A percentile compares a stretch with the other conserved stretches of the same genome.
phyloP scores from a whole-genome alignment of 2,329 filamentous ascomycete species.

The Ophiostoma angusticollis region DNA sequence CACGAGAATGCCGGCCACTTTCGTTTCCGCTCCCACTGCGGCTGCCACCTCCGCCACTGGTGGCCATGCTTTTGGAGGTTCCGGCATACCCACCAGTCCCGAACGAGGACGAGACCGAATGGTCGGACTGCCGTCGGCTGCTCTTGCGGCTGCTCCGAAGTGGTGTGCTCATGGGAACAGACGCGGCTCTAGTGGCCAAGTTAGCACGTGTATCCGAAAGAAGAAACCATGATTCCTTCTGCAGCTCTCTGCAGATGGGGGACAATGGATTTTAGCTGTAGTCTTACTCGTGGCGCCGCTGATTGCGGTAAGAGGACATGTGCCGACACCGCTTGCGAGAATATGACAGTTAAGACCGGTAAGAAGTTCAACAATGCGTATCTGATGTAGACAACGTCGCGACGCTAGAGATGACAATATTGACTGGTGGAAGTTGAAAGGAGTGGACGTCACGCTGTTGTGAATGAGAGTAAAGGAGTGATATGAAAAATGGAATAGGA shows the following conservation, averaged over 20 bases:
- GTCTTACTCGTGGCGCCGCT: constrained; percentile 6
- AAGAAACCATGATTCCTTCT: too few relatives aligned
- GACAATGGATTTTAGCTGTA: too few relatives aligned
- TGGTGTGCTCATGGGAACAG: too few relatives aligned
- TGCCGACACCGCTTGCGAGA: not conserved
- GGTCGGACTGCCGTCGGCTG: not conserved
- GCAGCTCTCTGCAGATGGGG: too few relatives aligned
- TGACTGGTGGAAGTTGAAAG: not conserved
- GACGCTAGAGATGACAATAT: too few relatives aligned
- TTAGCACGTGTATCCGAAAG: too few relatives aligned
- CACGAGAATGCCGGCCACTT: constrained; percentile 1
- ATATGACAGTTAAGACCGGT: not conserved
- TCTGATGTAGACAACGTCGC: too few relatives aligned
- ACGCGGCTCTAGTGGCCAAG: not conserved
- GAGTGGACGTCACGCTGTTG: not conserved
- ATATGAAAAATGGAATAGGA: not conserved
- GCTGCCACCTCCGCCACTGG: not conserved
- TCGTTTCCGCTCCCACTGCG: not conserved
- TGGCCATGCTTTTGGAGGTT: too few relatives aligned
- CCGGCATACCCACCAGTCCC: too few relatives aligned
- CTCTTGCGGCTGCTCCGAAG: not conserved
- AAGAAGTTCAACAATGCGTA: too few relatives aligned
- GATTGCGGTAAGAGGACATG: not conserved
- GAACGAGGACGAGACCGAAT: not conserved
- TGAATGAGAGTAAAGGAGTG: not conserved